A percentile compares a stretch with the other conserved stretches of the same genome.
Evolutionary conservation across 2,329 filamentous ascomycete species (phyloP).

Genomic region (Graphium sp.): DNA sequence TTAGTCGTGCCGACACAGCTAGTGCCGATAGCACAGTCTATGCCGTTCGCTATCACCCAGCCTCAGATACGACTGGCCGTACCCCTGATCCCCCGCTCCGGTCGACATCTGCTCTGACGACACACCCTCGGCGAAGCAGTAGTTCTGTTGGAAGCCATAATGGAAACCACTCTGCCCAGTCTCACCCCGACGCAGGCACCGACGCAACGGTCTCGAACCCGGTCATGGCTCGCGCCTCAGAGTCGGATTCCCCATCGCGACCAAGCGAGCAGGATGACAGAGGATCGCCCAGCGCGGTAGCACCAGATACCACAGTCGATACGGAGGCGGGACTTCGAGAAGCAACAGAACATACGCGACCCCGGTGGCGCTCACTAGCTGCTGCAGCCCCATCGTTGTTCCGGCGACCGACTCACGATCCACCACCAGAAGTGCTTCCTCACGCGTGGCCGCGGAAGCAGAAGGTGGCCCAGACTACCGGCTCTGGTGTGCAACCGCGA

Average conservation of each 20-base stretch:
- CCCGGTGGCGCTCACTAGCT: too few species aligned
- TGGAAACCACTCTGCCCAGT: not conserved
- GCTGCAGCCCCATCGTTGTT: too few species aligned
- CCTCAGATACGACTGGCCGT: conserved; percentile 31
- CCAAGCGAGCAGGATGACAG: too few species aligned
- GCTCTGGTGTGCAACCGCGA: conserved; percentile 7
- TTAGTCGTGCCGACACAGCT: conserved; percentile 44
- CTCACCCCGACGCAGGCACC: conserved; percentile 5
- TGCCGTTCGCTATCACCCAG: conserved; percentile 41
- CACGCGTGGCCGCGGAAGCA: conserved; percentile 4
- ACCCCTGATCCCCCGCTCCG: conserved; percentile 25
- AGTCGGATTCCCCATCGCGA: too few species aligned
- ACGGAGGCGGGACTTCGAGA: too few species aligned
- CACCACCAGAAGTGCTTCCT: conserved; percentile 3
- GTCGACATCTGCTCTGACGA: conserved; percentile 10
- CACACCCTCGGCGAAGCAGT: conserved; percentile 2
- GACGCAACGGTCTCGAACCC: too few species aligned
- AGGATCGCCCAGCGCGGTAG: too few species aligned
- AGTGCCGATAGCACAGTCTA: conserved; percentile 50
- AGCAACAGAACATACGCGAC: too few species aligned
- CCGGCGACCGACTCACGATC: too few species aligned
- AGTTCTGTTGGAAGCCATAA: not conserved
- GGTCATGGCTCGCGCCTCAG: too few species aligned
- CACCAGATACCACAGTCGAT: too few species aligned
- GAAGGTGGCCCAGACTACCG: conserved; percentile 1